Evolutionary conservation across 192 early-diverging fungal genomes (phyloP).

Genomic region (Obelidium mucronatum): DNA sequence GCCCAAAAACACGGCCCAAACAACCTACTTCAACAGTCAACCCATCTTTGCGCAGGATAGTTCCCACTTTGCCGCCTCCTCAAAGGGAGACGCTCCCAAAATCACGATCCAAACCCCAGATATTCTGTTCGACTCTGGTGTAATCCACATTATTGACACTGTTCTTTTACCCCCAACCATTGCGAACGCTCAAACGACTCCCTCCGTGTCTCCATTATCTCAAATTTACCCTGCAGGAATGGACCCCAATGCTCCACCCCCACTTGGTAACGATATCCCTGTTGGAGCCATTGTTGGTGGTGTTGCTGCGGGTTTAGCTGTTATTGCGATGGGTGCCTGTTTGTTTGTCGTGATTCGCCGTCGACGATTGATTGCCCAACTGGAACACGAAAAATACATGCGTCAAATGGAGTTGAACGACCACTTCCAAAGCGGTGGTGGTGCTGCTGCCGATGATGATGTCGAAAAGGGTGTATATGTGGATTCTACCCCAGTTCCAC

Average conservation of each 20-base stretch:
- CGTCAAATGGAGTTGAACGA: conserved; percentile 23
- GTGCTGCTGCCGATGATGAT: background rate
- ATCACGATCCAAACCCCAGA: conserved; percentile 30
- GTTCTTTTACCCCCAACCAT: conserved; percentile 29
- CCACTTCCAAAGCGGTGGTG: background rate
- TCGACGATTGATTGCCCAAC: conserved; percentile 24
- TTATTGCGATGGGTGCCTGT: conserved; percentile 12
- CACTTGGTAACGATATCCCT: conserved; percentile 34
- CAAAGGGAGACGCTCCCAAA: background rate
- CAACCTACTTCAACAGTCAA: conserved; percentile 21
- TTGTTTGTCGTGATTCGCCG: conserved; percentile 17
- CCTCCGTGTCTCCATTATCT: background rate
- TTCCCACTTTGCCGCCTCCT: conserved; percentile 11
- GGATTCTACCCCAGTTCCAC: background rate
- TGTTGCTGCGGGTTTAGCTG: conserved; percentile 28
- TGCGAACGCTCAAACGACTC: conserved; percentile 26
- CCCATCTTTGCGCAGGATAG: conserved; percentile 3
- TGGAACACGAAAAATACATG: conserved; percentile 28
- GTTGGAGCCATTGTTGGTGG: conserved; percentile 36
- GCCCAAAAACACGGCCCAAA: background rate
- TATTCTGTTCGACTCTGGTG: conserved; percentile 38
- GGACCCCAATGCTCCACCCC: background rate
- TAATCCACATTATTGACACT: conserved; percentile 43
- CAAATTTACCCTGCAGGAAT: conserved; percentile 32
- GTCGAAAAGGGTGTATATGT: background rate